Evolutionary conservation across 2,329 filamentous ascomycete species (phyloP), one percentile per base, ranked within the genome.

Genomic region (Fusarium poae): DNA sequence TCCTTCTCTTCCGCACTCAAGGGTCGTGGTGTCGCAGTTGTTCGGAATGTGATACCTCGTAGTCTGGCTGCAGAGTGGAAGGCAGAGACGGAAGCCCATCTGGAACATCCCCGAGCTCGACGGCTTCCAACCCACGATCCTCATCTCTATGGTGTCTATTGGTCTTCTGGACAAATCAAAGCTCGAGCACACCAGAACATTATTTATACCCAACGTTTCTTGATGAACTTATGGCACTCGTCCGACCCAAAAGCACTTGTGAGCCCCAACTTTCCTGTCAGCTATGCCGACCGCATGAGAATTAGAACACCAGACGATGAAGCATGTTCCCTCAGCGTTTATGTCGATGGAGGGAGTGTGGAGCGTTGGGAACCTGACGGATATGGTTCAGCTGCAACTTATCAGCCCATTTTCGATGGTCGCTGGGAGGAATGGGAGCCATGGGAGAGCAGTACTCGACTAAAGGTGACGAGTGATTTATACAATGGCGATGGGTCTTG

Each of bases 341-440:
- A 90, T 64, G 79, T 88, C 7, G 89, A 91, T 66, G 87, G 87
- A n/a, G 89, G 89, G 15, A 87, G 85, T 42, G 82, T 89, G 5
- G 88, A 91, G 70, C 81, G 89, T n/a, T 91, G 89, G 89, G 89
- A 91, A 73, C 82, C 86, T 21, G 82, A 85, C 12, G 88, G 88
- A 30, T 91, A 91, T 70, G 84, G 86, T 5, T 78, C 75, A 15
- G 79, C 85, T 9, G 80, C 82, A 8, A 89, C 91, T 4, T 95
- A 94, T 76, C 83, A 86, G 50, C 79, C 85, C 29, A 87, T 95
- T 52, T 89, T 89, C 69, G 78, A 86, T 45, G 92, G 92, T 0
- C 78, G 84, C 11, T 94, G 91, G 91, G 92, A 94, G 74, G 81
- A 88, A 4, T 93, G 91, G 74, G 90, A 94, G 71, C 88, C 92